These are phyloP conservation scores for Tolypocladium inflatum DNA, from an alignment of 2,329 filamentous ascomycete genomes.

Conservation along the genomic window DNA sequence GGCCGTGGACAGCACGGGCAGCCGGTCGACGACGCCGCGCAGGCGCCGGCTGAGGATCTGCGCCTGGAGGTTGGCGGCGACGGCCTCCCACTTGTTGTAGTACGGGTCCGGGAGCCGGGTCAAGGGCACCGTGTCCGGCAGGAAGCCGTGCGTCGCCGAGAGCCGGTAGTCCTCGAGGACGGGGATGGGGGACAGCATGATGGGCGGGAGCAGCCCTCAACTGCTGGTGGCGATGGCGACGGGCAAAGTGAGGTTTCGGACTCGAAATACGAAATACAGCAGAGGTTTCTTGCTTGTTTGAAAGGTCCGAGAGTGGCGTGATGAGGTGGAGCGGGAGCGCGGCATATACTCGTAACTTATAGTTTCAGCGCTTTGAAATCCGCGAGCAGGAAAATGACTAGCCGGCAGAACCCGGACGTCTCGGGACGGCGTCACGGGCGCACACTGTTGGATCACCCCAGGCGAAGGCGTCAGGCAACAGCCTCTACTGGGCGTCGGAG, in stretches of 20 bases:
- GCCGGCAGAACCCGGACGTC: background rate
- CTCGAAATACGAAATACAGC: background rate
- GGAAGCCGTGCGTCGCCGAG: constrained; percentile 72
- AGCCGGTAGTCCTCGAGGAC: constrained; percentile 69
- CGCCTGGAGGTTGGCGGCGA: constrained; percentile 76
- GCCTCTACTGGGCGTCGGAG: background rate
- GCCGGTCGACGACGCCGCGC: constrained; percentile 65
- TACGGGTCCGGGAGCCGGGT: constrained; percentile 77
- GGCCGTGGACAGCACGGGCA: constrained; percentile 76
- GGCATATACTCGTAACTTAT: background rate
- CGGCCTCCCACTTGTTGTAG: constrained; percentile 89
- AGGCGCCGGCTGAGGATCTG: constrained; percentile 79
- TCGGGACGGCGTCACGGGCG: background rate
- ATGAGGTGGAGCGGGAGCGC: background rate
- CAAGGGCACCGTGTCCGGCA: constrained; percentile 72
- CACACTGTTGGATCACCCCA: background rate
- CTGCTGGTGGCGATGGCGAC: background rate
- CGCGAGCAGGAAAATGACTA: background rate
- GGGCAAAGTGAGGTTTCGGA: background rate
- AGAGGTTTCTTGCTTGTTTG: background rate
- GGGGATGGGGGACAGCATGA: constrained; percentile 53
- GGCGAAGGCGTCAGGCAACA: background rate
- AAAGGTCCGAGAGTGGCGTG: background rate
- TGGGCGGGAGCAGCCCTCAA: background rate
- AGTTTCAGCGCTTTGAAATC: background rate